These are phyloP conservation scores for Amaranthus palmeri DNA, from an alignment of 148 eudicot species.

Conservation along the genomic window DNA sequence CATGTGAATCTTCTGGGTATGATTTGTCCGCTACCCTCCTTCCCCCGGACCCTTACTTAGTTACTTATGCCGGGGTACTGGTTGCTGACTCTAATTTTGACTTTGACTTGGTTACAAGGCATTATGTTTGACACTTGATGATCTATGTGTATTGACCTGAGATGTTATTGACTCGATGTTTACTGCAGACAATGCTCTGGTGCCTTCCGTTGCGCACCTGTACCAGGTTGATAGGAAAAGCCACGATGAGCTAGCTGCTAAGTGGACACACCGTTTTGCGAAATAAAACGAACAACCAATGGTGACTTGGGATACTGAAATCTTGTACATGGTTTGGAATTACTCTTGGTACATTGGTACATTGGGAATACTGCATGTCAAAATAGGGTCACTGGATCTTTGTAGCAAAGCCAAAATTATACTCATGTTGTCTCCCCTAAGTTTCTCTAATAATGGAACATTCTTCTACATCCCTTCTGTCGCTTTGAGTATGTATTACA, in stretches of 20 bases:
- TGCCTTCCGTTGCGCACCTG: constrained; percentile 68
- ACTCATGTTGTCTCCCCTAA: no score
- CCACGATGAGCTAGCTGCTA: constrained; percentile 82
- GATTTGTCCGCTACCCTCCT: no score
- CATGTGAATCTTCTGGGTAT: no score
- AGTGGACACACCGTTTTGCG: constrained; percentile 88
- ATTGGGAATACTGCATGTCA: not conserved
- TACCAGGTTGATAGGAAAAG: constrained; percentile 64
- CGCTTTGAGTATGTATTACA: no score
- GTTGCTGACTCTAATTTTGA: not conserved
- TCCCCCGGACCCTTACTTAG: no score
- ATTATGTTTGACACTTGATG: not conserved
- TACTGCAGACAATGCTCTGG: constrained; percentile 59
- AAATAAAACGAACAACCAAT: constrained; percentile 29
- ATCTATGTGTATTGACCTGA: not conserved
- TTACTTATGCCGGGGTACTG: no score
- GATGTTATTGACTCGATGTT: constrained; percentile 2
- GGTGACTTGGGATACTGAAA: not conserved
- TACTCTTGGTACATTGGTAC: not conserved
- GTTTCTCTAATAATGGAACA: no score
- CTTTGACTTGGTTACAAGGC: not conserved
- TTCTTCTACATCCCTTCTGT: no score
- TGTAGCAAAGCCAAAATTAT: no score
- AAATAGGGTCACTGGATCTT: no score
- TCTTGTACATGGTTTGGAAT: not conserved